Conservation (phyloP, 2,329 filamentous ascomycete genomes). For the Cladophialophora bantiana region DNA sequence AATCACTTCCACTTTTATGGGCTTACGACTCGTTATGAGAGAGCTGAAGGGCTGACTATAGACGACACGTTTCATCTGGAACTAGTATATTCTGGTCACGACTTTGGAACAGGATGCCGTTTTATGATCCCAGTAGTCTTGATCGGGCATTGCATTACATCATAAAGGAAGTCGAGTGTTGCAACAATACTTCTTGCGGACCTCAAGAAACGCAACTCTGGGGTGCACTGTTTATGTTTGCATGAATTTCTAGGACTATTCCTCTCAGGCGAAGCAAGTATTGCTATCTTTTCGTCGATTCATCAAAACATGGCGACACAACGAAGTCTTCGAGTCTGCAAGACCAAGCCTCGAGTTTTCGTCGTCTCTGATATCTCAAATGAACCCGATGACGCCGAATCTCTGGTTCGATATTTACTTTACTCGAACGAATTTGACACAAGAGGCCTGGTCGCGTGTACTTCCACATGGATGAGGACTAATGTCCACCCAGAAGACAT, state of each 20-base stretch:
- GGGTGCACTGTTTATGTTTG: too few species aligned
- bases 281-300: neutral
- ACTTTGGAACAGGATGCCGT: neutral
- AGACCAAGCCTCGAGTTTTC: slow-evolving; percentile 47
- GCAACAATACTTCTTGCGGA: neutral
- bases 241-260: neutral
- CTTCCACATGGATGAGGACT: slow-evolving; percentile 56
- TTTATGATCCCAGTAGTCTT: neutral
- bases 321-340: slow-evolving; percentile 5
- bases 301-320: neutral
- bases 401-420: slow-evolving; percentile 54
- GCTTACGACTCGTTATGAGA: too few species aligned
- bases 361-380: slow-evolving; percentile 56
- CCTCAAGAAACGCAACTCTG: too few species aligned
- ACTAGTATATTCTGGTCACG: neutral
- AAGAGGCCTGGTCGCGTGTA: slow-evolving; percentile 55
- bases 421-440: slow-evolving; percentile 59
- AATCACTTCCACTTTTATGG: too few species aligned
- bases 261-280: neutral
- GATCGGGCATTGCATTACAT: neutral
- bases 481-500: slow-evolving; percentile 54
- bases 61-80: neutral
- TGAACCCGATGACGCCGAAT: slow-evolving; percentile 57
- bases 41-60: neutral
- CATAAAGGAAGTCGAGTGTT: neutral